Evolutionary conservation across 495 filamentous ascomycete genomes (phyloP).

Genomic region (Staphylotrichum tortipilum): DNA sequence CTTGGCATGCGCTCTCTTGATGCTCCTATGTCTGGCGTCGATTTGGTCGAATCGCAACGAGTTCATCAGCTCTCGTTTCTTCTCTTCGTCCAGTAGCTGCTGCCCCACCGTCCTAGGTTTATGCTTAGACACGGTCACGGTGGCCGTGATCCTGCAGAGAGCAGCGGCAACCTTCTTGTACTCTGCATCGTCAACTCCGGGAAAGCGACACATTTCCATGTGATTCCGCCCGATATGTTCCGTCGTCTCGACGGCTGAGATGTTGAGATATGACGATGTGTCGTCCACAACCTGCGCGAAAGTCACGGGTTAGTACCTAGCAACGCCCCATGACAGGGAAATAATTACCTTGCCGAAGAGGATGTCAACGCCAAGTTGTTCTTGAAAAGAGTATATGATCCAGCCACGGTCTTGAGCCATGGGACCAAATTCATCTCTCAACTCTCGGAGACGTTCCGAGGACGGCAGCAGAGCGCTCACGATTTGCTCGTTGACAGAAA

Average conservation of each 20-base stretch:
- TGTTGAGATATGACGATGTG: slow-evolving; percentile 24
- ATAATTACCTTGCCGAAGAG: too few species aligned
- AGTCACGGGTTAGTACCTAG: too few species aligned
- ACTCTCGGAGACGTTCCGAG: slow-evolving; percentile 24
- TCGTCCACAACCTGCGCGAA: slow-evolving; percentile 36
- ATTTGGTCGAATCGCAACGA: slow-evolving; percentile 32
- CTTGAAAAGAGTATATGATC: slow-evolving; percentile 32
- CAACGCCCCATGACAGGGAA: too few species aligned
- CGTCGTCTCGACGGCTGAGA: slow-evolving; percentile 15
- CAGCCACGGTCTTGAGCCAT: slow-evolving; percentile 21
- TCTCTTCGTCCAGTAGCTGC: slow-evolving; percentile 5
- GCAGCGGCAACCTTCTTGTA: slow-evolving; percentile 15
- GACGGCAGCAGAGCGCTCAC: slow-evolving; percentile 22
- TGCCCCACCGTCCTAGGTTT: not conserved
- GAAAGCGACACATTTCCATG: slow-evolving; percentile 37
- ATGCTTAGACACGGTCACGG: not conserved
- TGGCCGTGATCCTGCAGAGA: slow-evolving; percentile 1
- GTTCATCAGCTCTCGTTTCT: slow-evolving; percentile 16
- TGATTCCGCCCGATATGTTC: slow-evolving; percentile 29
- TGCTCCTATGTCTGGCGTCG: slow-evolving; percentile 28
- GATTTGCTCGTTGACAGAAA: slow-evolving; percentile 19
- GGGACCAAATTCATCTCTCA: slow-evolving; percentile 24
- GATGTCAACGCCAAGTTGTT: slow-evolving; percentile 15
- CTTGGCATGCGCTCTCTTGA: slow-evolving; percentile 30
- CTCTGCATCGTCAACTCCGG: slow-evolving; percentile 20